Conservation (phyloP, 345 rosid genomes). For the Mangifera indica region DNA sequence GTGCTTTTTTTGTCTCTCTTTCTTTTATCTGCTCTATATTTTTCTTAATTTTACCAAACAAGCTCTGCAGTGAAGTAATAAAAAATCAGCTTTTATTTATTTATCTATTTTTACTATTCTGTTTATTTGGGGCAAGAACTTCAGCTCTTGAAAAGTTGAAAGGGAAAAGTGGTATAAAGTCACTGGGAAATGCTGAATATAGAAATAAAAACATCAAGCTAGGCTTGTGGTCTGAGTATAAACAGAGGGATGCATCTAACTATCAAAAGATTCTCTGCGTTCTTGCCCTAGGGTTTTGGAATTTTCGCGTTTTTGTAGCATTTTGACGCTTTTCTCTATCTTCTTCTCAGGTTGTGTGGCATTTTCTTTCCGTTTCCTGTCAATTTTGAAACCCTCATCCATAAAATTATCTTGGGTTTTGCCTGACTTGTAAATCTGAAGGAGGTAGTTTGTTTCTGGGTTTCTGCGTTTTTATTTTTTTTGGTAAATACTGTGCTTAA, state of each 20-base stretch:
- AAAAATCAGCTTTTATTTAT: not conserved
- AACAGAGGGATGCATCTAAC: slow-evolving; percentile 18
- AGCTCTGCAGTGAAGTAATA: too few relatives aligned
- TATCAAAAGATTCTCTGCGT: slow-evolving; percentile 16
- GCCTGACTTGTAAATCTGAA: not conserved
- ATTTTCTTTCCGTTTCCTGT: not conserved
- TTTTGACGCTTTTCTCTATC: not conserved
- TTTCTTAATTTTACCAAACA: too few relatives aligned
- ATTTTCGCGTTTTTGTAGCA: not conserved
- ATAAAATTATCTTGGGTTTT: not conserved
- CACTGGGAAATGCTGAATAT: not conserved
- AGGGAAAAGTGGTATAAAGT: not conserved
- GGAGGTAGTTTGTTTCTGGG: not conserved
- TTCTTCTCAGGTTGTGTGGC: not conserved
- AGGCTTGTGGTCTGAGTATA: slow-evolving; percentile 14
- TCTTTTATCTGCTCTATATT: not conserved
- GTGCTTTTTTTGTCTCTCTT: not conserved
- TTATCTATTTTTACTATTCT: slow-evolving; percentile 1
- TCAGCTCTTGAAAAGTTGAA: slow-evolving; percentile 4
- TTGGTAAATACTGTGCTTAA: not conserved
- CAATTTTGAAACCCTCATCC: not conserved
- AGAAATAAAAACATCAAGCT: not conserved
- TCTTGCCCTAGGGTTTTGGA: slow-evolving; percentile 24
- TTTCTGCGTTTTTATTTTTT: not conserved
- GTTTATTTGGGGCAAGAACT: not conserved